Percentiles rank a stretch among this genome's conserved stretches.
phyloP scores from a whole-genome alignment of 2,329 filamentous ascomycete species.

The Stachybotrys elegans region DNA sequence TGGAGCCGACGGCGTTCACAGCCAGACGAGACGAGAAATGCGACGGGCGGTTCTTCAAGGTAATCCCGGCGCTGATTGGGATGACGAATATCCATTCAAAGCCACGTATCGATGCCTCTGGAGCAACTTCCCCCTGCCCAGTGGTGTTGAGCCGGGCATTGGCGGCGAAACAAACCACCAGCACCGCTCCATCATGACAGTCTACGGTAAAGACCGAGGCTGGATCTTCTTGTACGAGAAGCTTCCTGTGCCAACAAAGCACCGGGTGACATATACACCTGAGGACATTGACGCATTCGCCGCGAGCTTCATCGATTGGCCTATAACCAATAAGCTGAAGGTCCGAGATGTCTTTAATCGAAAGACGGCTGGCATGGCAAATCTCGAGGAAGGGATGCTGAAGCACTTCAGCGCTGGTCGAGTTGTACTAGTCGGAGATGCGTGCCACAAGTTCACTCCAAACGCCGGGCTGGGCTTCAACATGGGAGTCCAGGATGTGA shows the following conservation, averaged over 20 bases:
- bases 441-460: conserved; percentile 28
- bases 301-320: conserved; percentile 18
- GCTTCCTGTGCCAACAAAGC: conserved; percentile 17
- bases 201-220: conserved; percentile 20
- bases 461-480: conserved; percentile 25
- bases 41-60: background rate
- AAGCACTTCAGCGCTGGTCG: conserved; percentile 19
- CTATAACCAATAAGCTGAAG: conserved; percentile 12
- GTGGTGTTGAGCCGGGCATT: background rate
- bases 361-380: conserved; percentile 14
- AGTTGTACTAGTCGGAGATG: conserved; percentile 26
- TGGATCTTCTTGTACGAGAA: conserved; percentile 30
- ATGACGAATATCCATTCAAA: background rate
- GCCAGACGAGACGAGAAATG: conserved; percentile 25
- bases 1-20: conserved; percentile 35
- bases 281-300: conserved; percentile 19
- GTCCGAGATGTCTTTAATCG: background rate
- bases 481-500: conserved; percentile 21
- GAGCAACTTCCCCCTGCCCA: background rate
- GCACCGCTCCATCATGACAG: conserved; percentile 19
- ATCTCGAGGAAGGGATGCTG: conserved; percentile 26
- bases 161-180: conserved; percentile 21
- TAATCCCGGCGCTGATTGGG: background rate
- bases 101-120: background rate
- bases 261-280: conserved; percentile 17